phyloP scores from a whole-genome alignment of 768 basidiomycete genomes.

The Amanita phalloides region DNA sequence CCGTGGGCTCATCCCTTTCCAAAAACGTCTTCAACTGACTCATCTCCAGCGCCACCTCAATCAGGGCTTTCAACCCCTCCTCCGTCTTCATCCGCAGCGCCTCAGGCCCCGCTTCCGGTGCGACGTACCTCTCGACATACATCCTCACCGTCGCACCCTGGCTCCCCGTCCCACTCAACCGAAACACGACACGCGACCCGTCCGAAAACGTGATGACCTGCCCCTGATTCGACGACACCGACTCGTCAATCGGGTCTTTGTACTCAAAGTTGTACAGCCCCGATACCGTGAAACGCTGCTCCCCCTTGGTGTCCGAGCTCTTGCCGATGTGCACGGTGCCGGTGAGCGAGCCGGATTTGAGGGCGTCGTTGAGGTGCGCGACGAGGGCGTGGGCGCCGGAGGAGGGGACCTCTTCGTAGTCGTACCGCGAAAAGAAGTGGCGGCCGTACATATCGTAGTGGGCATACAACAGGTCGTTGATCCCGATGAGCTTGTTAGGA shows the following conservation, averaged over 20 bases:
- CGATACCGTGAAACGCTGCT: constrained; percentile 52
- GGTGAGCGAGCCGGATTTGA: constrained; percentile 58
- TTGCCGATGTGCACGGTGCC: constrained; percentile 57
- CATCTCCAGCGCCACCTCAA: constrained; percentile 85
- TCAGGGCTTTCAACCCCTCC: constrained; percentile 88
- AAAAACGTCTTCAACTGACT: constrained; percentile 82
- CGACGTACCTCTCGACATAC: constrained; percentile 91
- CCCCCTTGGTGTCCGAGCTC: constrained; percentile 37
- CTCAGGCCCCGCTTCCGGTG: constrained; percentile 52
- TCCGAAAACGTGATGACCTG: constrained; percentile 88
- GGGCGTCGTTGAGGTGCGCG: constrained; percentile 58
- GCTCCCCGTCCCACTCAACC: constrained; percentile 92
- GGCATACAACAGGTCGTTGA: constrained; percentile 80
- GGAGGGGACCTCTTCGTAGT: constrained; percentile 96
- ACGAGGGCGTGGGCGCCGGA: constrained; percentile 86
- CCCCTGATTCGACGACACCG: constrained; percentile 91
- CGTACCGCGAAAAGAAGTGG: constrained; percentile 97
- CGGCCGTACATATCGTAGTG: constrained; percentile 94
- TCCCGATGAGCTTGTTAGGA: constrained; percentile 68
- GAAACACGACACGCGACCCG: constrained; percentile 91
- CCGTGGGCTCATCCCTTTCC: constrained; percentile 84
- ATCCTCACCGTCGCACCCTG: constrained; percentile 93
- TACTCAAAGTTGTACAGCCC: constrained; percentile 86
- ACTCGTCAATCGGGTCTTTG: constrained; percentile 96
- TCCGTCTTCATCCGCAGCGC: constrained; percentile 70